A percentile compares a stretch with the other conserved stretches of the same genome.
phyloP scores from a whole-genome alignment of 176 grass and related monocot genomes.

The Secale cereale region DNA sequence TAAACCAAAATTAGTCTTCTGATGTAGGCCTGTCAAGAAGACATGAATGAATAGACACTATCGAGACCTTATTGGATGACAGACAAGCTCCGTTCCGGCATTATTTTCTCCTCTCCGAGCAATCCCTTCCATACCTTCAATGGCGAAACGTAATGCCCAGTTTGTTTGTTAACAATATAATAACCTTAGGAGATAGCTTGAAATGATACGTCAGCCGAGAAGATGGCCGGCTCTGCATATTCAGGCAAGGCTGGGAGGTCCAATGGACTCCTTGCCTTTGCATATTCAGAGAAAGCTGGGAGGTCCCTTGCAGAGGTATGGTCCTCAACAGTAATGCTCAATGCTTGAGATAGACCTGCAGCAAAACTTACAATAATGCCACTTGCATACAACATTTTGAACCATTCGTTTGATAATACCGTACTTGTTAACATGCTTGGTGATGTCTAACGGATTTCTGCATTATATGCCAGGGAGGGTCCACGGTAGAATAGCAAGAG shows the following conservation, averaged over 20 bases:
- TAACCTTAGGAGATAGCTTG: not conserved
- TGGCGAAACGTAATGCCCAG: not conserved
- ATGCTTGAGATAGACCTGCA: constrained; percentile 50
- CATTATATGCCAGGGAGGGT: not conserved
- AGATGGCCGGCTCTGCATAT: not conserved
- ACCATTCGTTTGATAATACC: not conserved
- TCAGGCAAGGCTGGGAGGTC: constrained; percentile 29
- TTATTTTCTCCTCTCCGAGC: not conserved
- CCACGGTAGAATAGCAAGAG: not conserved
- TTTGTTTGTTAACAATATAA: not conserved
- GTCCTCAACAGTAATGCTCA: constrained; percentile 58
- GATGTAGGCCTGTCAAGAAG: not conserved
- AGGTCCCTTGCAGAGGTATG: constrained; percentile 38
- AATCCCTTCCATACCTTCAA: not conserved
- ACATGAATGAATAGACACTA: not conserved
- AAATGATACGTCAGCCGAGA: not conserved
- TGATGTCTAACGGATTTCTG: not conserved
- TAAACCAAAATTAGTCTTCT: not conserved
- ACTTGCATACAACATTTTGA: constrained; percentile 9
- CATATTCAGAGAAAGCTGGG: constrained; percentile 32
- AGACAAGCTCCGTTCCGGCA: not conserved
- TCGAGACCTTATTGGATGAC: not conserved
- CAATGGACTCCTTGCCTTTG: constrained; percentile 18
- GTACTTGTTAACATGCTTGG: not conserved
- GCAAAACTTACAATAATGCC: not conserved